Evolutionary conservation across 768 basidiomycete genomes (phyloP).

Genomic region (Xerocomus spinulosus): DNA sequence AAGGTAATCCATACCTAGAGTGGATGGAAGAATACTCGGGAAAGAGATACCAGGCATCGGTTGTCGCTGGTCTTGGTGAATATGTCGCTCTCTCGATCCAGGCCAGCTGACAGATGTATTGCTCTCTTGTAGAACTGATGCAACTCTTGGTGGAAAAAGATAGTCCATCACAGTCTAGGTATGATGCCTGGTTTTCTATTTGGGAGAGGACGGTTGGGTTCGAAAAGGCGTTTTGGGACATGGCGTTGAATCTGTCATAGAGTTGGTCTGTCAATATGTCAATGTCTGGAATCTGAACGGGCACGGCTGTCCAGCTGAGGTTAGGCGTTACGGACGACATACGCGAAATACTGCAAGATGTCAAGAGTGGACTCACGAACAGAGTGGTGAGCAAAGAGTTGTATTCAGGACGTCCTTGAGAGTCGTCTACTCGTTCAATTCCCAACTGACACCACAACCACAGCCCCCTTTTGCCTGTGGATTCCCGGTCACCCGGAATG

Average conservation of each 20-base stretch:
- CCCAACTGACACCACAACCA: constrained; percentile 95
- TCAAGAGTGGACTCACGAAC: neutral
- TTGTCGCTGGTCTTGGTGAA: neutral
- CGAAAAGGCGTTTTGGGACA: neutral
- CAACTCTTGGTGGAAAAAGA: neutral
- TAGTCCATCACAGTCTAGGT: neutral
- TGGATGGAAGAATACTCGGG: neutral
- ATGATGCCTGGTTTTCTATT: neutral
- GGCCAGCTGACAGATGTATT: neutral
- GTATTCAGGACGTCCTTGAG: neutral
- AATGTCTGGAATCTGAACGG: neutral
- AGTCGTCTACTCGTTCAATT: constrained; percentile 50
- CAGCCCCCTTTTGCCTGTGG: constrained; percentile 90
- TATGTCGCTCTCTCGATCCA: neutral
- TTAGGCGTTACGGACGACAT: neutral
- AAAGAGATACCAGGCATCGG: neutral
- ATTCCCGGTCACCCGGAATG: constrained; percentile 79
- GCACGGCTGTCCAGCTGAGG: no score
- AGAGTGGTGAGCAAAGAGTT: neutral
- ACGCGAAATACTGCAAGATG: neutral
- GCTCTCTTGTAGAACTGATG: neutral
- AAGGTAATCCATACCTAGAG: neutral
- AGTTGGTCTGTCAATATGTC: neutral
- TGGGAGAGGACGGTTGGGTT: neutral
- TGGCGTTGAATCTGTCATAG: neutral